A percentile compares a stretch with the other conserved stretches of the same genome.
Conservation (phyloP, 2,329 filamentous ascomycete genomes). For the Ascochyta koolunga region DNA sequence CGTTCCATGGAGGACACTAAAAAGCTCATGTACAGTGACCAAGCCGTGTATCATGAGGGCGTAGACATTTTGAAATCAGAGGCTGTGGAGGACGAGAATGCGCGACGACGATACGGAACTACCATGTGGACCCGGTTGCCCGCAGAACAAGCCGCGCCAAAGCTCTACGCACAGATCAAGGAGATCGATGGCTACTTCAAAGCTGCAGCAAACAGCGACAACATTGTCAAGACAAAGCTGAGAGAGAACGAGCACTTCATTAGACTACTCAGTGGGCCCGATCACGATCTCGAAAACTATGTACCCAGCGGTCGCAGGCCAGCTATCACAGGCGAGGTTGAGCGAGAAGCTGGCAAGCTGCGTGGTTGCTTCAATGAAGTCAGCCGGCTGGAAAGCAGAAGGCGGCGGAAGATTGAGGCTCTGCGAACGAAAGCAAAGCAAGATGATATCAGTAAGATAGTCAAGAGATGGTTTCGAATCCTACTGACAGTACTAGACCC, state of each 20-base stretch:
- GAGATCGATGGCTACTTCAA: conserved; percentile 90
- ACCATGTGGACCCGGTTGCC: conserved; percentile 79
- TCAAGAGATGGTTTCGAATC: conserved; percentile 3
- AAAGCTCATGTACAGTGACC: conserved; percentile 82
- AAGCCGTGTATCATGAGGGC: conserved; percentile 81
- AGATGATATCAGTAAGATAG: conserved; percentile 77
- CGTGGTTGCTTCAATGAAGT: conserved; percentile 85
- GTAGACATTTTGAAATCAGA: conserved; percentile 78
- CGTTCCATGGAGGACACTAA: conserved; percentile 86
- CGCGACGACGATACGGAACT: conserved; percentile 81
- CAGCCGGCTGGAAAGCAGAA: conserved; percentile 77
- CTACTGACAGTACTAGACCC: conserved; percentile 58
- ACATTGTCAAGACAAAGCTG: conserved; percentile 78
- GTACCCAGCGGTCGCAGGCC: conserved; percentile 84
- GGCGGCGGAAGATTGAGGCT: conserved; percentile 78
- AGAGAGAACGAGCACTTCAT: conserved; percentile 76
- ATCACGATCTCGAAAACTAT: conserved; percentile 82
- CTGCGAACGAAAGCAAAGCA: conserved; percentile 78
- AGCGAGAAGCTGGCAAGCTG: conserved; percentile 77
- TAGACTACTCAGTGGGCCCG: conserved; percentile 75
- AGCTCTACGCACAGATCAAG: conserved; percentile 74
- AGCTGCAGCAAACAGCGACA: conserved; percentile 69
- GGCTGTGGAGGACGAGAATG: conserved; percentile 78
- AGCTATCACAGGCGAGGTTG: conserved; percentile 79
- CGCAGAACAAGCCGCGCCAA: conserved; percentile 71